Evolutionary conservation across 2,329 filamentous ascomycete genomes (phyloP), one percentile per base, ranked within the genome.

Genomic region (Lachnellula arida): DNA sequence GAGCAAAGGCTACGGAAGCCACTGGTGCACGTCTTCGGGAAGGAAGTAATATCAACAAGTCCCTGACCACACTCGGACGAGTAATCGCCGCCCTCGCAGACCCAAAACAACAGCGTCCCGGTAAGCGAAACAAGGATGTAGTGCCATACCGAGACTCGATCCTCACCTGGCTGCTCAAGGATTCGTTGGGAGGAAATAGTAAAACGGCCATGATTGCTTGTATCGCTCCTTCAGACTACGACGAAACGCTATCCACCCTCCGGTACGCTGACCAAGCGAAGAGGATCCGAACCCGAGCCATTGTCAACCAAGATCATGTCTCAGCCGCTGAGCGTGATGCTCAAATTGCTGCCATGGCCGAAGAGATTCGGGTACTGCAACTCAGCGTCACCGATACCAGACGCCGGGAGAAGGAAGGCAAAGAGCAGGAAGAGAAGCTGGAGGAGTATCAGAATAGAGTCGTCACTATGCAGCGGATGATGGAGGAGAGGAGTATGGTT

Each of bases 121-220:
- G 78, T 39, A 88, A 89, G 68, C 77, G 77, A 61, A 82, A 82
- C 61, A 82, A 81, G 61, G 83, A 92, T 28, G 83, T 91, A 6
- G 88, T 99, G 2, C 94, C 94, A 5, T 99, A 97, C 73, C 87
- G 94, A 61, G 94, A 99, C 73, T 96, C 91, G 1, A 86, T 87
- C 63, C 74, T 87, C 51, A 87, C 84, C 0, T 87, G 93, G 93
- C 81, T 99, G 4, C 80, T 99, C 61, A 97, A 97, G 71, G 94
- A 99, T 73, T 95, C 89, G 1, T 79, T 99, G 0, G 94, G 94
- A 12, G 94, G 94, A 54, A 99, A 99, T 79, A 93, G 87, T 68
- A 99, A 97, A 74, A 99, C 94, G 9, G 94, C 94, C 60, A 99
- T 99, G 94, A 97, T 99, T 67, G 94, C 94, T 8, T 97, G 94